Evolutionary conservation across 2,329 filamentous ascomycete genomes (phyloP).

Genomic region (Periconia sp.): DNA sequence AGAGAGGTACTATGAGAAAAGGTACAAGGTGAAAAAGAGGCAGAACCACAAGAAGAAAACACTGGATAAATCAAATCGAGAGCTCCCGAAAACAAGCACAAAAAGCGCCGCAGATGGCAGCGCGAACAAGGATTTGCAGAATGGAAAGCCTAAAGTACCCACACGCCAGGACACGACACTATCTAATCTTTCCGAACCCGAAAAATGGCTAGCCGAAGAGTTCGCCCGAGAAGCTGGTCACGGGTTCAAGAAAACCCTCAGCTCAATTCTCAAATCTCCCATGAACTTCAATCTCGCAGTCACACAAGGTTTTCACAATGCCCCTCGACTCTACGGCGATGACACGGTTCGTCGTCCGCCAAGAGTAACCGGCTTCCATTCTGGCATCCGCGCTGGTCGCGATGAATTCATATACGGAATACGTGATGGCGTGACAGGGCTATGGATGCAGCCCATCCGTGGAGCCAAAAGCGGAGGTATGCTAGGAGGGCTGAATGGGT

Average conservation of each 20-base stretch:
- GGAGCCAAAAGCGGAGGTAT: slow-evolving; percentile 63
- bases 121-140: slow-evolving; percentile 10
- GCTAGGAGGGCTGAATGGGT: slow-evolving; percentile 58
- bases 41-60: slow-evolving; percentile 33
- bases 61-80: slow-evolving; percentile 24
- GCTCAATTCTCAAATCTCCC: slow-evolving; percentile 62
- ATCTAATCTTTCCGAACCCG: slow-evolving; percentile 40
- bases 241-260: slow-evolving; percentile 59
- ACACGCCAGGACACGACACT: slow-evolving; percentile 29
- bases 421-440: slow-evolving; percentile 69
- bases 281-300: slow-evolving; percentile 67
- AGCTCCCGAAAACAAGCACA: slow-evolving; percentile 2
- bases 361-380: slow-evolving; percentile 69
- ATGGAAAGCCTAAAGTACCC: slow-evolving; percentile 17
- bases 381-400: slow-evolving; percentile 65
- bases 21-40: slow-evolving; percentile 43
- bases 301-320: slow-evolving; percentile 74
- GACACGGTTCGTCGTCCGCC: slow-evolving; percentile 69
- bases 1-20: slow-evolving; percentile 58
- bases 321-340: slow-evolving; percentile 72
- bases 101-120: slow-evolving; percentile 1
- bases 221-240: slow-evolving; percentile 57
- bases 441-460: slow-evolving; percentile 65
- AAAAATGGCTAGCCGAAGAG: slow-evolving; percentile 41
- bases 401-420: slow-evolving; percentile 68